Percentiles rank a stretch among this genome's conserved stretches.
phyloP scores from a whole-genome alignment of 2,329 filamentous ascomycete genomes.

The Pyricularia sp. region DNA sequence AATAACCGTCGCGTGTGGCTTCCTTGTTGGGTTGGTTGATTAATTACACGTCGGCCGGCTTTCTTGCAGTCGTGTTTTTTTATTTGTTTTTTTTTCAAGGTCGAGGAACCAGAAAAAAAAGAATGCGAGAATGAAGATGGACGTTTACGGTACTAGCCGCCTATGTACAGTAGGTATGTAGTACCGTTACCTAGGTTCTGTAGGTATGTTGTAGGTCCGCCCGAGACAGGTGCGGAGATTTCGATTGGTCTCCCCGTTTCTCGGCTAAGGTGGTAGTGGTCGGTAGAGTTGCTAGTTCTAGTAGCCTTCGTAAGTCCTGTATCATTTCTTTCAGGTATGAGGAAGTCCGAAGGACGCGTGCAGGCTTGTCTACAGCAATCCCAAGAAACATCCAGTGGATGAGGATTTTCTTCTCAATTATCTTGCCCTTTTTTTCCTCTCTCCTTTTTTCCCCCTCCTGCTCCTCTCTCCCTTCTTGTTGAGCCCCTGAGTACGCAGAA shows the following conservation, averaged over 20 bases:
- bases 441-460: not conserved
- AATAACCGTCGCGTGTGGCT: not conserved
- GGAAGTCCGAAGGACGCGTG: not conserved
- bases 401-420: not conserved
- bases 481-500: not conserved
- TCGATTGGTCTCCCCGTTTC: not conserved
- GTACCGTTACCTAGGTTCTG: not conserved
- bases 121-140: not conserved
- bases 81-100: no score
- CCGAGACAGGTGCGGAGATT: not conserved
- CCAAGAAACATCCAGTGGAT: not conserved
- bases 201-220: not conserved
- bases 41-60: not conserved
- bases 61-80: not conserved
- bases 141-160: not conserved
- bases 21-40: not conserved
- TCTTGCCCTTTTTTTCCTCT: not conserved
- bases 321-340: slow-evolving; percentile 1
- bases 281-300: not conserved
- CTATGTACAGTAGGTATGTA: not conserved
- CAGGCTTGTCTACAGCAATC: not conserved
- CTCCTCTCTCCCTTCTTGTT: slow-evolving; percentile 1
- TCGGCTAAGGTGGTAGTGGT: not conserved
- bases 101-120: not conserved
- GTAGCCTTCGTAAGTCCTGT: not conserved